These are phyloP conservation scores for Carallia brachiata DNA, from an alignment of 345 rosid species.

Conservation along the genomic window DNA sequence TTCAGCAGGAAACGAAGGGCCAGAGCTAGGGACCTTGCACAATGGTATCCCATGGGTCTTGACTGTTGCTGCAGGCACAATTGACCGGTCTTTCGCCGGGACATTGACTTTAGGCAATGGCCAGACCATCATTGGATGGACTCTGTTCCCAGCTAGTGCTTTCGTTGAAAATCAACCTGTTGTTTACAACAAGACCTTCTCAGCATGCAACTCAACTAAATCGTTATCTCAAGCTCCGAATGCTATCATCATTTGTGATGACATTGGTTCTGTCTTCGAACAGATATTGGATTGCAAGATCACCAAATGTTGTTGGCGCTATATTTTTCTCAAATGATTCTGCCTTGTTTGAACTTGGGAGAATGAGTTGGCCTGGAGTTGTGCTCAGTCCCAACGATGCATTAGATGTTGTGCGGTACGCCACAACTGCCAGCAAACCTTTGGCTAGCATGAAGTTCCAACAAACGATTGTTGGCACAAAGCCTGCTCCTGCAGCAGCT, in stretches of 20 bases:
- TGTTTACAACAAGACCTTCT: no score
- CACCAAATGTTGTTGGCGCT: conserved; percentile 19
- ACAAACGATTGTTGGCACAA: no score
- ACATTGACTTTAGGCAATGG: no score
- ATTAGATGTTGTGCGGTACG: conserved; percentile 15
- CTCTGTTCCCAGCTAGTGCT: no score
- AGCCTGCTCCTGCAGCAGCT: no score
- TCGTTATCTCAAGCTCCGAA: conserved; percentile 9
- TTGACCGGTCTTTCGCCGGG: no score
- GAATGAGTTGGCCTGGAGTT: conserved; percentile 5
- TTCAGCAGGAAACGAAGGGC: conserved; percentile 17
- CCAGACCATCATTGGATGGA: no score
- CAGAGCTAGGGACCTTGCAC: not conserved
- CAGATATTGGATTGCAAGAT: conserved; percentile 16
- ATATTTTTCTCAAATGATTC: not conserved
- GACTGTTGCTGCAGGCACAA: conserved; percentile 1
- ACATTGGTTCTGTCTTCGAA: conserved; percentile 3
- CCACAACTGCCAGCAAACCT: conserved; percentile 1
- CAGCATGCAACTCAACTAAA: no score
- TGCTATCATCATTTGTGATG: conserved; percentile 36
- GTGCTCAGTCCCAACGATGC: conserved; percentile 21
- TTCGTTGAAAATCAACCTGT: no score
- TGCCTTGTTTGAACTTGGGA: not conserved
- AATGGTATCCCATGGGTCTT: conserved; percentile 21
- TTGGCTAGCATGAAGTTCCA: not conserved